Evolutionary conservation across 371 early-diverging fungal genomes (phyloP).

Genomic region (Mortierella sp.): DNA sequence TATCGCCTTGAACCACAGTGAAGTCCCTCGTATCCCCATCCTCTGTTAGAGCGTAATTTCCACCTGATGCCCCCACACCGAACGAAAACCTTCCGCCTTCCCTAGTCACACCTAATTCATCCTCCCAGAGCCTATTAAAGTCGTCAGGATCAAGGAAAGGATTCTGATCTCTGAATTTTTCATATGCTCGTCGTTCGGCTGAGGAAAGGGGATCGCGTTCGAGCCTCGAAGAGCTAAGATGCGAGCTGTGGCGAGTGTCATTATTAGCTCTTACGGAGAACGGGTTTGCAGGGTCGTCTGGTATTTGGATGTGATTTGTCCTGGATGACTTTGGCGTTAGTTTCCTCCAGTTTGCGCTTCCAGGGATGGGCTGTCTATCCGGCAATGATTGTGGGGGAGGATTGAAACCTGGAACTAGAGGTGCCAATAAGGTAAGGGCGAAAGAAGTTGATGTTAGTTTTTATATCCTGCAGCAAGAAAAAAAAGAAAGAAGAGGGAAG

Average conservation of each 20-base stretch:
- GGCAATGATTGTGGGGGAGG: conserved; percentile 32
- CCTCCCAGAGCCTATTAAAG: conserved; percentile 36
- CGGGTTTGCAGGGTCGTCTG: conserved; percentile 12
- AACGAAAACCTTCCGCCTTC: conserved; percentile 17
- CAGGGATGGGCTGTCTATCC: conserved; percentile 43
- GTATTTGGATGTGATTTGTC: conserved; percentile 24
- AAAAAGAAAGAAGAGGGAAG: no score
- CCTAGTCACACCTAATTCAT: conserved; percentile 21
- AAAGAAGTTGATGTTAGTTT: not conserved
- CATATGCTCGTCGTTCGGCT: conserved; percentile 17
- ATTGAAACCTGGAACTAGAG: conserved; percentile 46
- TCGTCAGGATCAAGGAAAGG: conserved; percentile 39
- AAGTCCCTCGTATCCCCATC: conserved; percentile 30
- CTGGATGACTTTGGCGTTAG: conserved; percentile 42
- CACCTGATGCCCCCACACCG: conserved; percentile 3
- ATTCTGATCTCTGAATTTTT: conserved; percentile 27
- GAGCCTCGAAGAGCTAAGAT: not conserved
- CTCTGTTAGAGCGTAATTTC: not conserved
- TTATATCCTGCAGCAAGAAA: not conserved
- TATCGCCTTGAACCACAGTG: conserved; percentile 10
- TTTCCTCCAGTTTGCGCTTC: conserved; percentile 47
- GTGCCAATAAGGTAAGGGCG: not conserved
- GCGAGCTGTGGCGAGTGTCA: not conserved
- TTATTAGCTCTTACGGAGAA: not conserved
- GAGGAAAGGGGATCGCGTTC: conserved; percentile 9